phyloP scores from a whole-genome alignment of 2,329 filamentous ascomycete genomes.

The Ramularia collo-cygni region DNA sequence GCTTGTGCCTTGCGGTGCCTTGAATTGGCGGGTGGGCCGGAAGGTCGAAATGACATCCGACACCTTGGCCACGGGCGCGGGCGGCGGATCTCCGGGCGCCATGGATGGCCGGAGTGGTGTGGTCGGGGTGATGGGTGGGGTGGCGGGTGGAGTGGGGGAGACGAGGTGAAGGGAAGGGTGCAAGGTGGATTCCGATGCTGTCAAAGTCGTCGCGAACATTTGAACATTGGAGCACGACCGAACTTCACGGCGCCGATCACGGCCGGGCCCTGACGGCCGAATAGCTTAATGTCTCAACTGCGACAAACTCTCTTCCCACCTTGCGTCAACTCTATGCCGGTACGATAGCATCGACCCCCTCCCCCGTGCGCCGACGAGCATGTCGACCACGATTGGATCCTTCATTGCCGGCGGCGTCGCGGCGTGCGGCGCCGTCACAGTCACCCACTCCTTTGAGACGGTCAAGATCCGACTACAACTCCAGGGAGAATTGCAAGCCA shows the following conservation, averaged over 20 bases:
- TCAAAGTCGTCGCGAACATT: no score
- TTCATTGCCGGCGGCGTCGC: conserved; percentile 96
- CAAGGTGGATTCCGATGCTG: no score
- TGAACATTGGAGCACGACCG: no score
- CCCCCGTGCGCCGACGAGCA: conserved; percentile 15
- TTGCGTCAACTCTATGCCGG: no score
- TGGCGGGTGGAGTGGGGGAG: conserved; percentile 2
- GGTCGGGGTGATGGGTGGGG: not conserved
- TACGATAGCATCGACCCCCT: not conserved
- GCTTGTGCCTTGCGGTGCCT: conserved; percentile 46
- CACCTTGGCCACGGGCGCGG: conserved; percentile 50
- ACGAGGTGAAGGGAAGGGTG: no score
- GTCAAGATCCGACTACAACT: conserved; percentile 98
- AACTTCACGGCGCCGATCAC: no score
- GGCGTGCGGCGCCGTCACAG: conserved; percentile 93
- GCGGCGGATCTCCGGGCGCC: conserved; percentile 17
- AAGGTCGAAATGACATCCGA: conserved; percentile 71
- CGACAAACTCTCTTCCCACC: no score
- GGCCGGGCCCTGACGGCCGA: no score
- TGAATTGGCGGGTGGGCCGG: conserved; percentile 57
- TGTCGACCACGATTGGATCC: conserved; percentile 52
- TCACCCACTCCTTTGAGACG: conserved; percentile 96
- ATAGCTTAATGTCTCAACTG: no score
- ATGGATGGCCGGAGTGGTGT: conserved; percentile 17
- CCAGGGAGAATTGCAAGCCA: conserved; percentile 88